These are phyloP conservation scores for Rhinocladiella similis DNA, from an alignment of 2,329 filamentous ascomycete genomes.

Conservation along the genomic window DNA sequence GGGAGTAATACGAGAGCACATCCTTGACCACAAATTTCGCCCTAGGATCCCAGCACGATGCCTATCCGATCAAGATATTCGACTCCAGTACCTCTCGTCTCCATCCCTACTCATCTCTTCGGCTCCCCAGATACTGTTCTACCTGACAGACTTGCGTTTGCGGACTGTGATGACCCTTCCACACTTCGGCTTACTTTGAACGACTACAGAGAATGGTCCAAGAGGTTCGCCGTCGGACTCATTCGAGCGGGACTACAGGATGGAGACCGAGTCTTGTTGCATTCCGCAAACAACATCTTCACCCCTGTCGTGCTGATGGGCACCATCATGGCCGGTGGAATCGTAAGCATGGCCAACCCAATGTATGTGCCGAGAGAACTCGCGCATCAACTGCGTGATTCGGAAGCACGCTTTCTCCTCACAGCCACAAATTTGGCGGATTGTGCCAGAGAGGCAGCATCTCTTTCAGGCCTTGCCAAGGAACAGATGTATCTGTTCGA, in stretches of 20 bases:
- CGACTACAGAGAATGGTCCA: slow-evolving; percentile 64
- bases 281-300: slow-evolving; percentile 67
- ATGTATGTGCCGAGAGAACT: slow-evolving; percentile 49
- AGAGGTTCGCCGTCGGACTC: slow-evolving; percentile 66
- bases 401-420: slow-evolving; percentile 62
- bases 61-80: background rate
- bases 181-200: slow-evolving; percentile 60
- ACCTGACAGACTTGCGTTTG: background rate
- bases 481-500: background rate
- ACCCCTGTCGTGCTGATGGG: slow-evolving; percentile 56
- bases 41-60: background rate
- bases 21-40: too few species aligned
- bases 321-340: slow-evolving; percentile 47
- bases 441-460: slow-evolving; percentile 29
- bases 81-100: slow-evolving; percentile 4
- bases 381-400: slow-evolving; percentile 46
- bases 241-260: slow-evolving; percentile 58
- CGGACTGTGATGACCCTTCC: slow-evolving; percentile 63
- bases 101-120: slow-evolving; percentile 7
- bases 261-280: slow-evolving; percentile 68
- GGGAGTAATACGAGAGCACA: too few species aligned
- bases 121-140: slow-evolving; percentile 1
- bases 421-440: slow-evolving; percentile 61
- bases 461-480: background rate
- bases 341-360: slow-evolving; percentile 52